Evolutionary conservation across 495 filamentous ascomycete genomes (phyloP).

Genomic region (Talaromyces ruber): DNA sequence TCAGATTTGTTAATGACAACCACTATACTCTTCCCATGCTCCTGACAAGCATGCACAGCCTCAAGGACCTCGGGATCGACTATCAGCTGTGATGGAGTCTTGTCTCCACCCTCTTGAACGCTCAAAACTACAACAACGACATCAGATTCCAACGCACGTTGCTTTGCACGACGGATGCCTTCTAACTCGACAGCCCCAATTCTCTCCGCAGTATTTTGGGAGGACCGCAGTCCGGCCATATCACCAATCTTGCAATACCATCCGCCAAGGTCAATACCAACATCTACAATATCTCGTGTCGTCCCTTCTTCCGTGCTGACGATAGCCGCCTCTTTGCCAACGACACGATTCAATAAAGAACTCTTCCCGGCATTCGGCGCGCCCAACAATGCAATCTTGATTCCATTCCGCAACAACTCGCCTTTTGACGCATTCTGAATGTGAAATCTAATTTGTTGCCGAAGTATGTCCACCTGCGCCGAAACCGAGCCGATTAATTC

Average conservation of each 20-base stretch:
- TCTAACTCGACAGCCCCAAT: slow-evolving; percentile 79
- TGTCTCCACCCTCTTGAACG: slow-evolving; percentile 41
- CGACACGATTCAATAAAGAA: slow-evolving; percentile 80
- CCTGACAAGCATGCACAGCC: slow-evolving; percentile 45
- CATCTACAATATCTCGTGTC: slow-evolving; percentile 88
- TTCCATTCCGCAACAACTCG: slow-evolving; percentile 79
- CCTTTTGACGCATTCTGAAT: slow-evolving; percentile 70
- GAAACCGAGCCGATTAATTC: slow-evolving; percentile 63
- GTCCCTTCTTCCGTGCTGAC: slow-evolving; percentile 89
- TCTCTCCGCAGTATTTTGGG: slow-evolving; percentile 16
- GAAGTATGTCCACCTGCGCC: slow-evolving; percentile 49
- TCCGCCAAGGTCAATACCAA: slow-evolving; percentile 81
- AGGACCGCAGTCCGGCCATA: slow-evolving; percentile 68
- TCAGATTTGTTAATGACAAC: slow-evolving; percentile 83
- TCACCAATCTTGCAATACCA: slow-evolving; percentile 86
- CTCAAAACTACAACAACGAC: slow-evolving; percentile 76
- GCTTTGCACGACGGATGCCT: slow-evolving; percentile 79
- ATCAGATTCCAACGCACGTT: slow-evolving; percentile 74
- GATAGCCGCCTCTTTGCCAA: slow-evolving; percentile 91
- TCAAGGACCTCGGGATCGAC: slow-evolving; percentile 52
- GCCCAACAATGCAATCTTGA: slow-evolving; percentile 76
- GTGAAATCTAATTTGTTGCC: slow-evolving; percentile 54
- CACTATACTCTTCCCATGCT: slow-evolving; percentile 50
- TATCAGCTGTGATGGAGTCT: slow-evolving; percentile 17
- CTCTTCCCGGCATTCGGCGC: slow-evolving; percentile 96